A percentile compares a stretch with the other conserved stretches of the same genome.
These are phyloP conservation scores for Kluyveromyces siamensis DNA, from an alignment of 805 yeast genomes.

Conservation along the genomic window DNA sequence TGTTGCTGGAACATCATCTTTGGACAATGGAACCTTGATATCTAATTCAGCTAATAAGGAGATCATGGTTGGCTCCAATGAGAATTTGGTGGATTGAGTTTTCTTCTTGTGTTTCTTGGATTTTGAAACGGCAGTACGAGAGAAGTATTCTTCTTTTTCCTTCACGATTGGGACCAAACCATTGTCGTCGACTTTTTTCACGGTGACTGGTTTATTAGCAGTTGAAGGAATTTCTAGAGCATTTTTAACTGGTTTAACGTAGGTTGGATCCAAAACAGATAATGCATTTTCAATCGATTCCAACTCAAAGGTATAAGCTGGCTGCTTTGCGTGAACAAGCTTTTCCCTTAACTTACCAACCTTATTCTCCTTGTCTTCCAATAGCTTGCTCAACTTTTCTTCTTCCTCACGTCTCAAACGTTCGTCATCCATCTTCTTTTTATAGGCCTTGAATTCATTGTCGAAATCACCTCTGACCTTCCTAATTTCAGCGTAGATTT, in stretches of 20 bases:
- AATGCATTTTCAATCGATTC: conserved; percentile 65
- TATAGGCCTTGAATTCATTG: conserved; percentile 64
- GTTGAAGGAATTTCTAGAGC: conserved; percentile 25
- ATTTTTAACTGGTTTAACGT: conserved; percentile 45
- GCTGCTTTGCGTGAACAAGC: conserved; percentile 62
- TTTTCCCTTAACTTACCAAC: conserved; percentile 58
- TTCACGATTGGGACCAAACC: conserved; percentile 37
- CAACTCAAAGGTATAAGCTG: conserved; percentile 81
- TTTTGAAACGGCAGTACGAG: conserved; percentile 36
- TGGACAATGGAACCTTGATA: conserved; percentile 67
- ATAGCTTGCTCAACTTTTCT: conserved; percentile 38
- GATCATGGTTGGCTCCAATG: conserved; percentile 73
- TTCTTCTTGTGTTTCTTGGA: conserved; percentile 46
- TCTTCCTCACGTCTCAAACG: conserved; percentile 57
- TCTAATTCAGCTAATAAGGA: conserved; percentile 67
- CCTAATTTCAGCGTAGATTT: conserved; percentile 55
- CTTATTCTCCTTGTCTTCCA: conserved; percentile 42
- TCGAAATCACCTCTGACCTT: conserved; percentile 66
- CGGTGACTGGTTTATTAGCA: conserved; percentile 22
- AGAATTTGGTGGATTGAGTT: conserved; percentile 36
- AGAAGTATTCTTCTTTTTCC: conserved; percentile 39
- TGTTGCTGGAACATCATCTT: conserved; percentile 60
- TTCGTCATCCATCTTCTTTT: conserved; percentile 59
- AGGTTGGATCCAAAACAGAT: conserved; percentile 67
- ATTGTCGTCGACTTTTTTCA: conserved; percentile 58